Percentiles rank a stretch among this genome's conserved stretches.
Conservation (phyloP, 306 rosid species). For the Cucurbita argyrosperma region DNA sequence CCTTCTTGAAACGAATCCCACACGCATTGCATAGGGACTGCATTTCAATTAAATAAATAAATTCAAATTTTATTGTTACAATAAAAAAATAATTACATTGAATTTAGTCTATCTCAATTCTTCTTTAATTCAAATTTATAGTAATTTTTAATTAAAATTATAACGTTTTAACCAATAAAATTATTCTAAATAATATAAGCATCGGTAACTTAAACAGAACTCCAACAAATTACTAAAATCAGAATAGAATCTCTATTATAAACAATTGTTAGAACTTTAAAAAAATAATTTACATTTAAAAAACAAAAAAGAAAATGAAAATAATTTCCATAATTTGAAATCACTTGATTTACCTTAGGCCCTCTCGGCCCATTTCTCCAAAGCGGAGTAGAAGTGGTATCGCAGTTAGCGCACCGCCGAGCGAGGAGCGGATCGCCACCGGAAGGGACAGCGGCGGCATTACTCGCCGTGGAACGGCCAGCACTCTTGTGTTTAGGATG, state of each 20-base stretch:
- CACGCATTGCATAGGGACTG: slow-evolving; percentile 98
- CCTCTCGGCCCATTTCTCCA: slow-evolving; percentile 99
- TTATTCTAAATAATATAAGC: no score
- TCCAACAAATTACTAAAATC: no score
- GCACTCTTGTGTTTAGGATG: slow-evolving; percentile 36
- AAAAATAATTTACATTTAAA: no score
- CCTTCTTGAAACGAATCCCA: slow-evolving; percentile 94
- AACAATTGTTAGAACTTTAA: no score
- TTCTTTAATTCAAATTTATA: no score
- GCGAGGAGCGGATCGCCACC: slow-evolving; percentile 55
- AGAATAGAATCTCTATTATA: no score
- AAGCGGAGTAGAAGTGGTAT: slow-evolving; percentile 94
- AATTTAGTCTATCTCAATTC: no score
- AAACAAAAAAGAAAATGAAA: no score
- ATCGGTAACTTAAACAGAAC: no score
- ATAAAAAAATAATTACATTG: neutral
- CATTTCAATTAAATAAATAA: neutral
- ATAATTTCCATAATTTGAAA: neutral
- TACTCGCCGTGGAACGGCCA: slow-evolving; percentile 1
- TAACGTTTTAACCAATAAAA: no score
- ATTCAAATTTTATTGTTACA: neutral
- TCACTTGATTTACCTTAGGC: slow-evolving; percentile 55
- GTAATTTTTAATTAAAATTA: no score
- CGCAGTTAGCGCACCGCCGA: slow-evolving; percentile 96
- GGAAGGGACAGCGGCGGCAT: neutral